Percentiles rank a stretch among this genome's conserved stretches.
Conservation (phyloP, 1,284 basidiomycete genomes). For the Cystobasidium sp. region DNA sequence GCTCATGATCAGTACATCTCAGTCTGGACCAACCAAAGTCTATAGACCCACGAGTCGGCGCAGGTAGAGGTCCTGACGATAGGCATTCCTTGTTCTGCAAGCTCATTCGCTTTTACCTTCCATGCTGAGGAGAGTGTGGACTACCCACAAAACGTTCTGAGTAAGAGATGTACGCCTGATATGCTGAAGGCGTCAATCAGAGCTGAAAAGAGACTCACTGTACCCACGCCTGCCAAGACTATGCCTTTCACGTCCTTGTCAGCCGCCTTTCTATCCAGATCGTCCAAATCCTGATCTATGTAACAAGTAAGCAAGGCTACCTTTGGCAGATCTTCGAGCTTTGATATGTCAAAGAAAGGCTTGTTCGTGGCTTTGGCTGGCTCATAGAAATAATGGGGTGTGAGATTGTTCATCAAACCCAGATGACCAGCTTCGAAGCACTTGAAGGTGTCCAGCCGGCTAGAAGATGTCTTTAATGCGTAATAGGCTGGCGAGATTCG, state of each 20-base stretch:
- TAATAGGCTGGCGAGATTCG: constrained; percentile 6
- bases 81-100: too few species aligned
- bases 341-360: constrained; percentile 7
- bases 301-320: not conserved
- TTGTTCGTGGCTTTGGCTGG: constrained; percentile 1
- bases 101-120: too few species aligned
- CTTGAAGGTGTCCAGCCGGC: constrained; percentile 16
- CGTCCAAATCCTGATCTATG: not conserved
- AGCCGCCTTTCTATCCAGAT: not conserved
- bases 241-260: constrained; percentile 2
- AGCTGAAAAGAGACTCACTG: not conserved
- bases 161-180: not conserved
- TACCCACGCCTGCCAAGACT: constrained; percentile 7
- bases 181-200: too few species aligned
- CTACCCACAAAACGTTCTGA: not conserved
- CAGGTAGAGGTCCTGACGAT: too few species aligned
- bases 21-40: not conserved
- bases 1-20: not conserved
- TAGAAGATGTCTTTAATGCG: constrained; percentile 7
- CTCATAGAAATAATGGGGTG: constrained; percentile 14
- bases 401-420: constrained; percentile 17
- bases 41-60: not conserved
- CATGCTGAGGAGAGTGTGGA: too few species aligned
- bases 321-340: not conserved
- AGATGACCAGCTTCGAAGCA: constrained; percentile 17